phyloP scores from a whole-genome alignment of 306 rosid genomes.

The Casuarina glauca region DNA sequence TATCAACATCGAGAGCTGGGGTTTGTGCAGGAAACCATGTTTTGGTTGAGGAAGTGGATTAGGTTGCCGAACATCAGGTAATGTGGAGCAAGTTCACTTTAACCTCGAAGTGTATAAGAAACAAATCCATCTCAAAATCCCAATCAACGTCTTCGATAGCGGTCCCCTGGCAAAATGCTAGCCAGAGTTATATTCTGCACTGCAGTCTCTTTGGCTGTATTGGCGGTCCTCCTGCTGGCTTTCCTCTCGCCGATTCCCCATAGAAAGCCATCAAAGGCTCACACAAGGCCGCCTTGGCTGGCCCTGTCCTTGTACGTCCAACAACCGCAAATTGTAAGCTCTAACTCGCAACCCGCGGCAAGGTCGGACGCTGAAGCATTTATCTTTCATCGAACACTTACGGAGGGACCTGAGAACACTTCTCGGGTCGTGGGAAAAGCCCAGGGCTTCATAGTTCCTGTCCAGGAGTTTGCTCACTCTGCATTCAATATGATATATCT shows the following conservation, averaged over 20 bases:
- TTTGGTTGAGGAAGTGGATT: slow-evolving; percentile 29
- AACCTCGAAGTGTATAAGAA: not conserved
- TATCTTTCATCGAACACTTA: slow-evolving; percentile 57
- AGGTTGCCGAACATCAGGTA: slow-evolving; percentile 38
- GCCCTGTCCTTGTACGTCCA: slow-evolving; percentile 80
- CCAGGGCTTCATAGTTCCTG: slow-evolving; percentile 68
- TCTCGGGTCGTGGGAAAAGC: slow-evolving; percentile 67
- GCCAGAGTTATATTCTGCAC: slow-evolving; percentile 53
- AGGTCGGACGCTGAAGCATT: slow-evolving; percentile 45
- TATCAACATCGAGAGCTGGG: too few relatives aligned
- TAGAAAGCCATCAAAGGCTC: slow-evolving; percentile 22
- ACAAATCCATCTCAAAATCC: not conserved
- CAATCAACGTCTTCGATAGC: not conserved
- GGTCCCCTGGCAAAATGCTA: slow-evolving; percentile 37
- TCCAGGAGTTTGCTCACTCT: slow-evolving; percentile 54
- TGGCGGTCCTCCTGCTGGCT: slow-evolving; percentile 68
- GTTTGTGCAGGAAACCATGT: too few relatives aligned
- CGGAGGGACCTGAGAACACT: slow-evolving; percentile 72
- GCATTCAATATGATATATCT: slow-evolving; percentile 70
- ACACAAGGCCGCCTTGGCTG: slow-evolving; percentile 48
- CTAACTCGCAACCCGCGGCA: slow-evolving; percentile 18
- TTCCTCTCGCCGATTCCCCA: slow-evolving; percentile 59
- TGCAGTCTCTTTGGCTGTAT: slow-evolving; percentile 54
- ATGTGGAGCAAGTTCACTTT: not conserved
- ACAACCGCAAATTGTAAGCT: slow-evolving; percentile 42